Evolutionary conservation across 768 basidiomycete species (phyloP), one percentile per base, ranked within the genome.

Genomic region (Auricularia sp.): DNA sequence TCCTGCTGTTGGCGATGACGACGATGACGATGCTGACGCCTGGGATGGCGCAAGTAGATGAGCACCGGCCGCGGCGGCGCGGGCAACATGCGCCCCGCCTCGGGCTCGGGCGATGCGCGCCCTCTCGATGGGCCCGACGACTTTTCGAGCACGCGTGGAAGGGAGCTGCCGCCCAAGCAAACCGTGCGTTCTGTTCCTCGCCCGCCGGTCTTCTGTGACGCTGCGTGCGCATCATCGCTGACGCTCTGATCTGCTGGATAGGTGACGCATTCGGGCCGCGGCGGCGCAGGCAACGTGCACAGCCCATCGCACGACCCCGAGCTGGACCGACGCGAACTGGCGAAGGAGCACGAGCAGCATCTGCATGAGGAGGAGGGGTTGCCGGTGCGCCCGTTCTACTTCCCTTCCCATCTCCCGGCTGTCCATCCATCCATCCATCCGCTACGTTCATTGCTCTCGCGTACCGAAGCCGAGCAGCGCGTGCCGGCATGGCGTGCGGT

Each of bases 231-330:
- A 29, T 35, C 33, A 42, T 63, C 18, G 23, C 58, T 39, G 58
- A 43, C 63, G 44, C 36, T 39, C 29, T 29, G 29, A 29, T 29
- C 29, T 29, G 29, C 29, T 29, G 8, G 16, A 36, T 36, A 73
- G 72, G 65, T 76, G 18, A 74, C 71, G 43, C 76, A 77, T 67
- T 72, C 75, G 51, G 93, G 93, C 11, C 84, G 91, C 61, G 92
- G 93, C 34, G 93, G 93, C 16, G 82, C 82, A 7, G 93, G 92
- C 8, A 95, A 95, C 79, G 85, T 94, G 61, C 85, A 89, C 64
- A 88, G 90, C 1, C 86, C 86, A 0, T 90, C 90, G 29, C 83
- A 85, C 42, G 86, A 85, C 36, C 70, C 62, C 12, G 61, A 64
- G 35, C 47, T 39, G 66, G 62, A 39, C 39, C 58, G 56, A 14